These are phyloP conservation scores for Solanum rostratum DNA, from an alignment of 257 asterid genomes.

Conservation along the genomic window DNA sequence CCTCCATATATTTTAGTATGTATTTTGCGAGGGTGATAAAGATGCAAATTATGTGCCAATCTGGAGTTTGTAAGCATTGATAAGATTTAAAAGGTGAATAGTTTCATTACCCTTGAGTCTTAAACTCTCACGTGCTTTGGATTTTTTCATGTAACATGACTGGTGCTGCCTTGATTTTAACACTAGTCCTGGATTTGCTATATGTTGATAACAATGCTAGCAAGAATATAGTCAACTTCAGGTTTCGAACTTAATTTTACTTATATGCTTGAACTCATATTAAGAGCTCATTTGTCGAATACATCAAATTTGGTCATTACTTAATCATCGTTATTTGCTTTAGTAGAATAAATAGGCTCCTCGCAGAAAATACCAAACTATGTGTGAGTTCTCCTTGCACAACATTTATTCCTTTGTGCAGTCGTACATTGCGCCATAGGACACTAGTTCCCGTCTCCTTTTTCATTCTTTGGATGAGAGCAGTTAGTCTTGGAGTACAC, in stretches of 20 bases:
- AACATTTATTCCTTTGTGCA: not conserved
- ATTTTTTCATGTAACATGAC: not conserved
- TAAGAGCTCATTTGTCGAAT: not conserved
- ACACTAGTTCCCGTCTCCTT: not conserved
- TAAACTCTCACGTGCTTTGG: not conserved
- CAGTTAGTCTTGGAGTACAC: not conserved
- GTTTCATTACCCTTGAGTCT: not conserved
- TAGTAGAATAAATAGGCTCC: not conserved
- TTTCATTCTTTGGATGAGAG: not conserved
- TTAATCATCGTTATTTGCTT: not conserved
- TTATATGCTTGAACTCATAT: not conserved
- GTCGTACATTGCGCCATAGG: not conserved
- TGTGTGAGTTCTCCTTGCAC: not conserved
- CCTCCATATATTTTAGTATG: not conserved
- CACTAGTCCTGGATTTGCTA: not conserved
- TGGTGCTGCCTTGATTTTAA: not conserved
- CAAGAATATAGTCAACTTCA: not conserved
- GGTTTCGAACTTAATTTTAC: not conserved
- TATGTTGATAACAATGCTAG: not conserved
- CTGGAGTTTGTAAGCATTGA: not conserved
- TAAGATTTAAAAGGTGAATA: not conserved
- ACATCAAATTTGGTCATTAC: not conserved
- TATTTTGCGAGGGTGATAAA: not conserved
- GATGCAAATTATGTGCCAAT: not conserved
- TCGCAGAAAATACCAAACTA: not conserved